Evolutionary conservation across 495 filamentous ascomycete genomes (phyloP).

Genomic region (Talaromyces stipitatus): DNA sequence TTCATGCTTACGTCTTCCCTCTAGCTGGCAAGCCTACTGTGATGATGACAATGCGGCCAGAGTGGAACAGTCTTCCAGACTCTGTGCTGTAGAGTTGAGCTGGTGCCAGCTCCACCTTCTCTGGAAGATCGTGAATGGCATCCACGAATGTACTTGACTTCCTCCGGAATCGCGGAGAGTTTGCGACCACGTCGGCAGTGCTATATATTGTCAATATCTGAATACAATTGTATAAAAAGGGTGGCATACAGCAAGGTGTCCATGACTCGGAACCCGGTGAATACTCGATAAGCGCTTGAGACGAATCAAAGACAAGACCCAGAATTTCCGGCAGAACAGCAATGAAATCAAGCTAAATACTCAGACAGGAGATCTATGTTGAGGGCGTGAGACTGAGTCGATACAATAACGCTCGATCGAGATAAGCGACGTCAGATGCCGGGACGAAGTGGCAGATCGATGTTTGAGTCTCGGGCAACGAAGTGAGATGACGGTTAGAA

Average conservation of each 20-base stretch:
- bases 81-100: constrained; percentile 98
- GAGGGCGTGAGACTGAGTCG: background rate
- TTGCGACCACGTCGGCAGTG: constrained; percentile 81
- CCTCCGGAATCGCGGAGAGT: constrained; percentile 73
- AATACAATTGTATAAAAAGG: background rate
- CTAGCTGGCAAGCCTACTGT: constrained; percentile 93
- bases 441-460: background rate
- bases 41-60: constrained; percentile 91
- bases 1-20: constrained; percentile 78
- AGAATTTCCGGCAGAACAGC: background rate
- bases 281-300: background rate
- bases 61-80: constrained; percentile 94
- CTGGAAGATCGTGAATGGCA: constrained; percentile 89
- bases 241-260: constrained; percentile 70
- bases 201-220: constrained; percentile 22
- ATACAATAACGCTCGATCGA: background rate
- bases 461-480: background rate
- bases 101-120: constrained; percentile 79
- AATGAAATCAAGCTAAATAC: background rate
- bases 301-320: background rate
- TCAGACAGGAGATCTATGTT: background rate
- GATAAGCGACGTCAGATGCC: constrained; percentile 1
- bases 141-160: constrained; percentile 94
- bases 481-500: background rate
- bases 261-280: constrained; percentile 36